Conservation (phyloP, 2,329 filamentous ascomycete genomes). For the Diaporthe batatas region DNA sequence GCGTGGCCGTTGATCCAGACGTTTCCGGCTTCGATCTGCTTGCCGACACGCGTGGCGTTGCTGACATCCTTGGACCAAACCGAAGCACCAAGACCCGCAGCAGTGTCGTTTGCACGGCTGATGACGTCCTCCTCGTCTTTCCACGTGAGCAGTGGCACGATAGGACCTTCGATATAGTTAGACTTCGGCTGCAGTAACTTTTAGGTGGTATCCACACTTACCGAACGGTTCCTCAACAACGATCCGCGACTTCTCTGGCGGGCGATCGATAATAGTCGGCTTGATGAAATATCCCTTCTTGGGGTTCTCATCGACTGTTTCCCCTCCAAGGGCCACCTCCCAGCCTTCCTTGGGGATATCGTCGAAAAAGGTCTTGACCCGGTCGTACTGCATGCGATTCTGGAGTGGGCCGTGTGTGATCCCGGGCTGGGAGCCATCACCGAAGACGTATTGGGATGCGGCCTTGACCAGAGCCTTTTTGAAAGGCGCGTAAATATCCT, state of each 20-base stretch:
- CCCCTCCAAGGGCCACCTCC: constrained; percentile 59
- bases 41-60: constrained; percentile 61
- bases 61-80: constrained; percentile 65
- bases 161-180: not conserved
- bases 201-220: constrained; percentile 39
- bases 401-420: constrained; percentile 66
- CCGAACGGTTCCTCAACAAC: constrained; percentile 68
- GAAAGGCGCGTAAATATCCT: constrained; percentile 64
- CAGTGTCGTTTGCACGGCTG: constrained; percentile 60
- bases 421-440: not conserved
- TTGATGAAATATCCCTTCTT: constrained; percentile 66
- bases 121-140: constrained; percentile 61
- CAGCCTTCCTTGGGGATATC: constrained; percentile 53
- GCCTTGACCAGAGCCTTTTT: constrained; percentile 60
- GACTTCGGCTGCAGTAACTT: constrained; percentile 21
- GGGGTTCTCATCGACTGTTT: constrained; percentile 42
- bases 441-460: constrained; percentile 54
- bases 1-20: constrained; percentile 58
- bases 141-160: constrained; percentile 54
- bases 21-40: constrained; percentile 63
- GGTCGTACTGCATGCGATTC: constrained; percentile 68
- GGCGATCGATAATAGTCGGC: constrained; percentile 71
- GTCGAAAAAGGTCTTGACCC: constrained; percentile 7
- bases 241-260: constrained; percentile 67
- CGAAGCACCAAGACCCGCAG: constrained; percentile 65